phyloP scores from a whole-genome alignment of 495 filamentous ascomycete genomes.

The Penicillium diatomitis region DNA sequence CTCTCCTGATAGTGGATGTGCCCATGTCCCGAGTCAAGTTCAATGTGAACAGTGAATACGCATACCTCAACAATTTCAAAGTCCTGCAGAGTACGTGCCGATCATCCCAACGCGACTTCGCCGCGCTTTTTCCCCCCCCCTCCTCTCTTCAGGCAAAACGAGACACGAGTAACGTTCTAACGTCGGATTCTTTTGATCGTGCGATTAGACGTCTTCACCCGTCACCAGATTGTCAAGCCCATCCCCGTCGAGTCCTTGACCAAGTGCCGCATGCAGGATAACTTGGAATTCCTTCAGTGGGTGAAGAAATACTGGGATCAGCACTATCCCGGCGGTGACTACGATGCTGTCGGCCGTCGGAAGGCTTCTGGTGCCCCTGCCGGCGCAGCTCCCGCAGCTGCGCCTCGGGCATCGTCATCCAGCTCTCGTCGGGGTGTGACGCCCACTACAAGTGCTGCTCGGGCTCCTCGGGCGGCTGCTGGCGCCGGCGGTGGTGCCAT shows the following conservation, averaged over 20 bases:
- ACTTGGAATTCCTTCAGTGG: constrained; percentile 98
- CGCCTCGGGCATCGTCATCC: constrained; percentile 22
- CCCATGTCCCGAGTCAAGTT: constrained; percentile 97
- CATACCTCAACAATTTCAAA: constrained; percentile 97
- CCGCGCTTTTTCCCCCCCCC: background rate
- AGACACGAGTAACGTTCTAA: background rate
- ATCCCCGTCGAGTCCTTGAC: constrained; percentile 81
- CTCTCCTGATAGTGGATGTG: constrained; percentile 57
- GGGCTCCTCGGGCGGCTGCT: constrained; percentile 27
- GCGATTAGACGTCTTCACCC: constrained; percentile 63
- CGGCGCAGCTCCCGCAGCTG: constrained; percentile 27
- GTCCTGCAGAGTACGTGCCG: constrained; percentile 73
- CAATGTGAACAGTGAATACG: constrained; percentile 94
- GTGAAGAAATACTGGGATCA: constrained; percentile 95
- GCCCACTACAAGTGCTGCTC: constrained; percentile 54
- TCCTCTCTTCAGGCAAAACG: background rate
- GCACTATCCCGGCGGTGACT: constrained; percentile 92
- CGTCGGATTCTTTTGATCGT: background rate
- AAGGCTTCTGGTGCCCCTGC: constrained; percentile 63
- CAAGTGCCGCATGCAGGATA: constrained; percentile 99
- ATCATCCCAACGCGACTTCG: background rate
- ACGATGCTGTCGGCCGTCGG: constrained; percentile 77
- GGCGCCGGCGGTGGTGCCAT: constrained; percentile 45
- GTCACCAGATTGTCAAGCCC: constrained; percentile 75
- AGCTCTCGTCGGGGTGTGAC: constrained; percentile 56